Evolutionary conservation across 257 asterid species (phyloP).

Genomic region (Solanum rostratum): DNA sequence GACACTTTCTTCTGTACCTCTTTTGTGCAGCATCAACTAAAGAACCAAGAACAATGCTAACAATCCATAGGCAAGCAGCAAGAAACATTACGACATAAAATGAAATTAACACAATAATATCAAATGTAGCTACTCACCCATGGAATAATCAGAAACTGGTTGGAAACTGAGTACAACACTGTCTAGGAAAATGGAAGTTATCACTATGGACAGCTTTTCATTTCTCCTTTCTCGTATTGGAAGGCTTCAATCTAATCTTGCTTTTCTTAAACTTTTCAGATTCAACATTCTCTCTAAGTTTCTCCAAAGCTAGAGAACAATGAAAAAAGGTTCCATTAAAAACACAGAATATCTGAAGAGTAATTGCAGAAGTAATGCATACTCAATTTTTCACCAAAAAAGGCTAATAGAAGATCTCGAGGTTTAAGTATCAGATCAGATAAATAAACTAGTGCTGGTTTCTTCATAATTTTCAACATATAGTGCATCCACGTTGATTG

Average conservation of each 20-base stretch:
- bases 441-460: neutral
- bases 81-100: neutral
- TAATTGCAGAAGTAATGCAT: neutral
- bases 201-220: slow-evolving; percentile 16
- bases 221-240: slow-evolving; percentile 8
- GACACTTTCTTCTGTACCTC: neutral
- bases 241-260: slow-evolving; percentile 14
- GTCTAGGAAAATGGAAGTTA: neutral
- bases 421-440: neutral
- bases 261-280: slow-evolving; percentile 37
- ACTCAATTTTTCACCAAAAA: neutral
- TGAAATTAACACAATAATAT: neutral
- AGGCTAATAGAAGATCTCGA: neutral
- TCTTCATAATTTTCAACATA: neutral
- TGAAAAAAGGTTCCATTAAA: neutral
- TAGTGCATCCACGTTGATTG: neutral
- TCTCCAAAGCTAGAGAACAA: slow-evolving; percentile 48
- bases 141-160: neutral
- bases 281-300: slow-evolving; percentile 50
- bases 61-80: neutral
- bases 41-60: neutral
- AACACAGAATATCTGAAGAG: neutral
- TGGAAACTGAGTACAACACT: neutral
- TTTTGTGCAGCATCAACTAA: neutral
- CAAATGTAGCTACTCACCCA: neutral